Base-by-base conservation (phyloP, 1,284 basidiomycete genomes). In the Apiotrichum akiyoshidainum region DNA sequence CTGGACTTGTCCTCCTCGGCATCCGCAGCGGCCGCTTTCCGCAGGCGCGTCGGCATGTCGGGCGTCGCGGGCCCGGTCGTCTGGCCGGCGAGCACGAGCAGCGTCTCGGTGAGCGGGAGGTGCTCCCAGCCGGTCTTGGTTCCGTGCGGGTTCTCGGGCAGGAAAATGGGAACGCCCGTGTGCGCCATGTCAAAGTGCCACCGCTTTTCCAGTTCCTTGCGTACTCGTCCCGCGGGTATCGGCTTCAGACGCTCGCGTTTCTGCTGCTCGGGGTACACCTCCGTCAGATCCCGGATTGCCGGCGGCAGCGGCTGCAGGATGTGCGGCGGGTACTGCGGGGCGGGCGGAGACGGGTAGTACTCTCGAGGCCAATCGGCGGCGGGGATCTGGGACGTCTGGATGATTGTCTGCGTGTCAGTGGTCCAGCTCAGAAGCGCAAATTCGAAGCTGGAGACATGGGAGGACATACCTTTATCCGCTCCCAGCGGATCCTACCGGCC, bases 381-480 rank as follows among this genome's bases (percentile, higher is more conserved):
- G 0, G 13, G 4, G 13, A 57, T 35, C 0, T 51, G 57, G 0
- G 59, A 46, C 31, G 46, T 51, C 14, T 52, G 22, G 10, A 53
- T 59, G 39, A 67, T 44, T 48, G 48, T 57, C 61, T 60, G 55
- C 17, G 19, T 33, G 60, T 59, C 34, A 58, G 56, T 19, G 22
- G 37, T 35, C 46, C 19, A 31, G 26, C 26, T 31, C 26, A 7
- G 33, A 9, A 5, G 3, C 13, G 22, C 34, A 22, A 21, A n/a
- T n/a, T n/a, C n/a, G 47, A n/a, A 7, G 11, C n/a, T 12, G 31
- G n/a, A n/a, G n/a, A n/a, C n/a, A n/a, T n/a, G n/a, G n/a, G n/a
- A n/a, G n/a, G n/a, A 61, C 61, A 46, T 45, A 72, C 71, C 41
- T 62, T 61, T 44, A 75, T 55, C 31, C 68, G 35, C 48, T 50